Evolutionary conservation across 2,329 filamentous ascomycete genomes (phyloP).

Genomic region (Beauveria australis): DNA sequence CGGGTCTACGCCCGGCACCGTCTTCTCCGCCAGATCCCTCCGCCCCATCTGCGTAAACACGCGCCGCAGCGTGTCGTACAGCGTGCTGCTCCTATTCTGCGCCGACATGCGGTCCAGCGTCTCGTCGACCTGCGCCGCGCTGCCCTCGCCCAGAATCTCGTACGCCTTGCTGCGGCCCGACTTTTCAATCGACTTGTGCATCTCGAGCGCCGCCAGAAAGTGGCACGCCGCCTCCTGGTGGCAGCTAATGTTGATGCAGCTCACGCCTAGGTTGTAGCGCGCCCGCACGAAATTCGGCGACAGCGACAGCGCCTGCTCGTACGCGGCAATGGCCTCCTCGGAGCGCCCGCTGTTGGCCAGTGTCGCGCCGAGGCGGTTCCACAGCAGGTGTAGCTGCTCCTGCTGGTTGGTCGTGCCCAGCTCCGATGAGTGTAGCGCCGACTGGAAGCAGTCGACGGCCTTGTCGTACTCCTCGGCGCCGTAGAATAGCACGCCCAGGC

Average conservation of each 20-base stretch:
- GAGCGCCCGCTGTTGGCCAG: slow-evolving; percentile 88
- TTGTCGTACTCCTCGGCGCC: slow-evolving; percentile 97
- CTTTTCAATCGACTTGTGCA: slow-evolving; percentile 90
- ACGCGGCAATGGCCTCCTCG: slow-evolving; percentile 94
- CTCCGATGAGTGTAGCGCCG: slow-evolving; percentile 79
- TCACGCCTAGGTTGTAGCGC: slow-evolving; percentile 92
- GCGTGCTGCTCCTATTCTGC: slow-evolving; percentile 93
- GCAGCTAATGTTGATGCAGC: slow-evolving; percentile 95
- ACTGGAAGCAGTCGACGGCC: slow-evolving; percentile 95
- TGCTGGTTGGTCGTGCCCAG: slow-evolving; percentile 75
- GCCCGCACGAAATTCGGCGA: slow-evolving; percentile 96
- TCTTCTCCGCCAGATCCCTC: slow-evolving; percentile 78
- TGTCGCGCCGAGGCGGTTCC: slow-evolving; percentile 94
- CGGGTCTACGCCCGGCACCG: slow-evolving; percentile 83
- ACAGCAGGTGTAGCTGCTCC: slow-evolving; percentile 84
- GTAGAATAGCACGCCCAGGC: slow-evolving; percentile 93
- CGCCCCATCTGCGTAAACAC: slow-evolving; percentile 97
- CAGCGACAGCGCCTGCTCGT: slow-evolving; percentile 82
- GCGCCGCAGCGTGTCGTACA: slow-evolving; percentile 87
- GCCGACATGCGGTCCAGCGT: slow-evolving; percentile 80
- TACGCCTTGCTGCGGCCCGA: slow-evolving; percentile 76
- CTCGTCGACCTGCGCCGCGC: slow-evolving; percentile 45
- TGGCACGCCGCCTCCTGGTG: slow-evolving; percentile 89
- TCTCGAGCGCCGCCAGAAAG: slow-evolving; percentile 80
- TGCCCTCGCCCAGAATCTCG: slow-evolving; percentile 62